A percentile compares a stretch with the other conserved stretches of the same genome.
phyloP scores from a whole-genome alignment of 495 filamentous ascomycete genomes.

The Penicillium chermesinum region DNA sequence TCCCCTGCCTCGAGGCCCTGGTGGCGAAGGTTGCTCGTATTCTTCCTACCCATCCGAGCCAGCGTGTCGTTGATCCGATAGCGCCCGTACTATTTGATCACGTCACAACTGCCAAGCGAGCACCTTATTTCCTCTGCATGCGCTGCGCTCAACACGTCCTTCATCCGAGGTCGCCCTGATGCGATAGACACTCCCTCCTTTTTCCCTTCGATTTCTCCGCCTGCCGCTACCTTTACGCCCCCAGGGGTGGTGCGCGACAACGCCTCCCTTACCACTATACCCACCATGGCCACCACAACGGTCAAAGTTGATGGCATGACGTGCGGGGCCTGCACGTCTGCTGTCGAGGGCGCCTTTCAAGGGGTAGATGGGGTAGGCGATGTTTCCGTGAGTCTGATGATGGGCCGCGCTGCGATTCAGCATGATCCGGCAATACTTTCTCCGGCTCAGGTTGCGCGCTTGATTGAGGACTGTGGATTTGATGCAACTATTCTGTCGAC shows the following conservation, averaged over 20 bases:
- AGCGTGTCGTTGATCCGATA: slow-evolving; percentile 17
- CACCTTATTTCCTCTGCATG: slow-evolving; percentile 12
- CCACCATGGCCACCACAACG: slow-evolving; percentile 79
- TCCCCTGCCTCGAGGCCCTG: slow-evolving; percentile 10
- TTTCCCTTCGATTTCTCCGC: slow-evolving; percentile 10
- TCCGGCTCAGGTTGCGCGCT: slow-evolving; percentile 68
- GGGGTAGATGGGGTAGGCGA: slow-evolving; percentile 70
- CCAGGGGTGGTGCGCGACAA: slow-evolving; percentile 15
- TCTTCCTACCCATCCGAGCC: slow-evolving; percentile 14
- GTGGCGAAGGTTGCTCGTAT: not conserved
- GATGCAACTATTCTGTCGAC: slow-evolving; percentile 88
- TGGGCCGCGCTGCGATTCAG: slow-evolving; percentile 84
- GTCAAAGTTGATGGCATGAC: slow-evolving; percentile 91
- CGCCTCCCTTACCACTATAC: slow-evolving; percentile 10
- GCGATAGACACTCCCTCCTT: slow-evolving; percentile 20
- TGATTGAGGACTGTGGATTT: slow-evolving; percentile 92
- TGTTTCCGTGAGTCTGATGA: slow-evolving; percentile 86
- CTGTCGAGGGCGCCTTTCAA: slow-evolving; percentile 81
- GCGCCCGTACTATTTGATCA: slow-evolving; percentile 14
- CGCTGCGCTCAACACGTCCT: slow-evolving; percentile 4
- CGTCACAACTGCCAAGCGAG: not conserved
- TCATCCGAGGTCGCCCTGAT: slow-evolving; percentile 15
- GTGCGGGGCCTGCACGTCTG: slow-evolving; percentile 84
- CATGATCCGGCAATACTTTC: slow-evolving; percentile 76
- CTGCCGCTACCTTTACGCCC: slow-evolving; percentile 18